phyloP scores from a whole-genome alignment of 495 filamentous ascomycete genomes.

The Penicillium lagena region DNA sequence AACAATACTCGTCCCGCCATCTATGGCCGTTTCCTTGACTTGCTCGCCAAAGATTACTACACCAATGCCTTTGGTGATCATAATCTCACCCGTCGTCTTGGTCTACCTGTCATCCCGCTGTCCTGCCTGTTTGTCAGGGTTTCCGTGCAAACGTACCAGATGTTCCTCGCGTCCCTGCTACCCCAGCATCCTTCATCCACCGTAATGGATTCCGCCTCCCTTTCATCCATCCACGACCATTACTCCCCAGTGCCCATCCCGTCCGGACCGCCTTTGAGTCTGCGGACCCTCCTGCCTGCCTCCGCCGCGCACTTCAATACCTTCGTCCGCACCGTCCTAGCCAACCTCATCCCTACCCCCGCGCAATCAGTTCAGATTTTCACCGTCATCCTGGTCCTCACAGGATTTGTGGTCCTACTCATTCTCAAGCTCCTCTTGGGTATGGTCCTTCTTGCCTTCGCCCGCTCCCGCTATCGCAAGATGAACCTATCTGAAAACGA shows the following conservation, averaged over 20 bases:
- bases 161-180: slow-evolving; percentile 86
- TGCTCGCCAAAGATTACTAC: slow-evolving; percentile 96
- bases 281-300: slow-evolving; percentile 29
- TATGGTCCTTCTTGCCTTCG: slow-evolving; percentile 69
- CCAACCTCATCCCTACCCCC: slow-evolving; percentile 39
- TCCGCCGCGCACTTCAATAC: slow-evolving; percentile 29
- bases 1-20: slow-evolving; percentile 90
- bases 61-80: slow-evolving; percentile 90
- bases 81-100: slow-evolving; percentile 80
- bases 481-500: slow-evolving; percentile 71
- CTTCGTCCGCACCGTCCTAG: slow-evolving; percentile 31
- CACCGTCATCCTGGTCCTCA: slow-evolving; percentile 74
- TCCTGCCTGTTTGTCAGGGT: slow-evolving; percentile 94
- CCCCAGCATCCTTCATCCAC: slow-evolving; percentile 68
- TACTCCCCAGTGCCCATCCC: slow-evolving; percentile 25
- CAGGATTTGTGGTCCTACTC: slow-evolving; percentile 67
- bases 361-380: slow-evolving; percentile 38
- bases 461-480: slow-evolving; percentile 66
- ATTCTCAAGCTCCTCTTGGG: slow-evolving; percentile 79
- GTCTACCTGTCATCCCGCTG: slow-evolving; percentile 85
- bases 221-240: slow-evolving; percentile 56
- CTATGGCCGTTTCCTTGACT: slow-evolving; percentile 83
- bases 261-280: slow-evolving; percentile 26
- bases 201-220: slow-evolving; percentile 54
- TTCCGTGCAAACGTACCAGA: slow-evolving; percentile 93